These are phyloP conservation scores for Blastobotrys mokoenaii DNA, from an alignment of 805 yeast genomes.

Conservation along the genomic window DNA sequence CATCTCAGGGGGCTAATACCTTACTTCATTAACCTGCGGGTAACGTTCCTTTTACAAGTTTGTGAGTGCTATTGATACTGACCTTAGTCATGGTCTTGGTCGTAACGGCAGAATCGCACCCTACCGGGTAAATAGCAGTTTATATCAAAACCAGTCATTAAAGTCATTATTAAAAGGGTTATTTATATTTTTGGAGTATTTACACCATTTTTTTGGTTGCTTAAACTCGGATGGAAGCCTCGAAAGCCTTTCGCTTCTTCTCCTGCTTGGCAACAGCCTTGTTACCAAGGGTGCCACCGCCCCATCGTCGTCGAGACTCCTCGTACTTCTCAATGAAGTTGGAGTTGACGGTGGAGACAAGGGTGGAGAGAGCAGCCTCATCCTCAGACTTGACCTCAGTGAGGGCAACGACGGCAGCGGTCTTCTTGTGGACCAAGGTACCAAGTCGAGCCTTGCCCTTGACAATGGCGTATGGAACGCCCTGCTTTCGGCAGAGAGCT, in stretches of 20 bases:
- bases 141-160: too few relatives aligned
- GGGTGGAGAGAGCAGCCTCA: slow-evolving; percentile 88
- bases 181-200: too few relatives aligned
- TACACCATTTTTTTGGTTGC: background rate
- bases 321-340: slow-evolving; percentile 93
- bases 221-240: slow-evolving; percentile 31
- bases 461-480: slow-evolving; percentile 97
- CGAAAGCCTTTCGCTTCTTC: slow-evolving; percentile 57
- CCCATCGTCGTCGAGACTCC: slow-evolving; percentile 98
- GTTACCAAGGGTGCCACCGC: slow-evolving; percentile 98
- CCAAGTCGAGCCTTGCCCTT: slow-evolving; percentile 99
- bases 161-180: too few relatives aligned
- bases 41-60: too few relatives aligned
- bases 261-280: slow-evolving; percentile 83
- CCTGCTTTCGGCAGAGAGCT: slow-evolving; percentile 98
- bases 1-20: too few relatives aligned
- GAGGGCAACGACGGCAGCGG: slow-evolving; percentile 93
- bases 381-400: slow-evolving; percentile 93
- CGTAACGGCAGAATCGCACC: too few relatives aligned
- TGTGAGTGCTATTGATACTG: too few relatives aligned
- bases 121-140: too few relatives aligned
- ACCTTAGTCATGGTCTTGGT: too few relatives aligned
- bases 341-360: slow-evolving; percentile 86
- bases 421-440: slow-evolving; percentile 94
- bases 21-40: too few relatives aligned